phyloP scores from a whole-genome alignment of 2,329 filamentous ascomycete species.

The Arthrobotrys megalospora region DNA sequence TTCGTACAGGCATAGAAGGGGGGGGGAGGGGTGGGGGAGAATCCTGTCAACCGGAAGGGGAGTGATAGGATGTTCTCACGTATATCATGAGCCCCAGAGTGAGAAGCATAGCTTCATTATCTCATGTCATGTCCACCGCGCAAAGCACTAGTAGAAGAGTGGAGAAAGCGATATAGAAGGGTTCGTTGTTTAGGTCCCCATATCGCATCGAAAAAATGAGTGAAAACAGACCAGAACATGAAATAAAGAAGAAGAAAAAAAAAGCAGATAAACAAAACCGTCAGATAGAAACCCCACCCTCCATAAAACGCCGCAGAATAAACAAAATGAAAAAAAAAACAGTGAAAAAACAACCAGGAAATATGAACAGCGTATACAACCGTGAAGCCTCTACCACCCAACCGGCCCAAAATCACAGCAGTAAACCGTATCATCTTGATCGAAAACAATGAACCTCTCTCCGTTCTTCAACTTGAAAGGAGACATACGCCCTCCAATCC shows the following conservation, averaged over 20 bases:
- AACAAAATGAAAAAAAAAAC: constrained; percentile 6
- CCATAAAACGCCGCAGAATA: not conserved
- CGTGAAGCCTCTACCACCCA: constrained; percentile 38
- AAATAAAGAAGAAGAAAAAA: not conserved
- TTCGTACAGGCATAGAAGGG: too few relatives aligned
- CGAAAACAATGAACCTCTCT: constrained; percentile 56
- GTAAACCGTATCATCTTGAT: constrained; percentile 57
- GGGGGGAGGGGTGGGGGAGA: too few relatives aligned
- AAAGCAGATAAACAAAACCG: not conserved
- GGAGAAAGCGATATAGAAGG: not conserved
- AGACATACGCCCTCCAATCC: constrained; percentile 48
- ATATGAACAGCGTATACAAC: not conserved
- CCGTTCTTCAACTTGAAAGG: constrained; percentile 54
- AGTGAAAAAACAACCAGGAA: not conserved
- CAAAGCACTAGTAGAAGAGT: not conserved
- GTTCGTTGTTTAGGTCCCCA: not conserved
- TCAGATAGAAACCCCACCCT: not conserved
- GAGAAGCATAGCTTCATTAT: not conserved
- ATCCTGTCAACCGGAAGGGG: too few relatives aligned
- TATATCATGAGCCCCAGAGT: too few relatives aligned
- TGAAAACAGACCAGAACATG: not conserved
- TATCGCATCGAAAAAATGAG: not conserved
- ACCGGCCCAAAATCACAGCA: constrained; percentile 59
- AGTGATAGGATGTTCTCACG: too few relatives aligned
- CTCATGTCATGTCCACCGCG: not conserved